These are phyloP conservation scores for Pythium aristosporum DNA, from an alignment of 352 stramenopile genomes.

Conservation along the genomic window DNA sequence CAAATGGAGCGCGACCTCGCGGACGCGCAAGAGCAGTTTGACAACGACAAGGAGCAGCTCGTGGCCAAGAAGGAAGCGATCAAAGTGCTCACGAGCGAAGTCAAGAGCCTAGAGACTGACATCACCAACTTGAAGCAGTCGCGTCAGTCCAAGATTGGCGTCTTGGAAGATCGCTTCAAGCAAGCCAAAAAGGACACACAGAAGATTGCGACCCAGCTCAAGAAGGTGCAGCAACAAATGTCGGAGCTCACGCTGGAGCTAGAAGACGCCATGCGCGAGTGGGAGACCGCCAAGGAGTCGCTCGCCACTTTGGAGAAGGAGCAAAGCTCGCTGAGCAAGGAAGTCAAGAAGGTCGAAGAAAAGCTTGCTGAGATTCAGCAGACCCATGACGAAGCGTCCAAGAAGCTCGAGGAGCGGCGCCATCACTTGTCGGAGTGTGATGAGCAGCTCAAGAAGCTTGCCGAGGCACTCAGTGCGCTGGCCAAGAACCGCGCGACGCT, in stretches of 20 bases:
- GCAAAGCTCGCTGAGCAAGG: slow-evolving; percentile 54
- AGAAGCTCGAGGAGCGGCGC: slow-evolving; percentile 67
- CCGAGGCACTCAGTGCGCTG: slow-evolving; percentile 68
- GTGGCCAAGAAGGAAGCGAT: slow-evolving; percentile 66
- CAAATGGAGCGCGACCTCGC: slow-evolving; percentile 75
- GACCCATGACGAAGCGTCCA: slow-evolving; percentile 55
- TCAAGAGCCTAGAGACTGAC: slow-evolving; percentile 69
- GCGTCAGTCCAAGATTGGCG: slow-evolving; percentile 74
- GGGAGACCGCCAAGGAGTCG: slow-evolving; percentile 57
- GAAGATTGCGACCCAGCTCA: slow-evolving; percentile 54
- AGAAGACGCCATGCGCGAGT: slow-evolving; percentile 68
- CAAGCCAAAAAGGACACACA: slow-evolving; percentile 77
- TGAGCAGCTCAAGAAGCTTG: slow-evolving; percentile 90
- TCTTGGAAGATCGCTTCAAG: slow-evolving; percentile 74
- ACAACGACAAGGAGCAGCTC: slow-evolving; percentile 59
- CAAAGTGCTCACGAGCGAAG: slow-evolving; percentile 71
- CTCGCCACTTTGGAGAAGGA: slow-evolving; percentile 56
- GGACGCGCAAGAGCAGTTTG: slow-evolving; percentile 72
- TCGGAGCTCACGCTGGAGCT: slow-evolving; percentile 73
- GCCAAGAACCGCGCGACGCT: slow-evolving; percentile 87
- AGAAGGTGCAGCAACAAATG: slow-evolving; percentile 64
- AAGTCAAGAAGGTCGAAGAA: slow-evolving; percentile 68
- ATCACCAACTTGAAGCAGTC: slow-evolving; percentile 84
- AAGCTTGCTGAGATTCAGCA: slow-evolving; percentile 65
- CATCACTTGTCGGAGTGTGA: slow-evolving; percentile 85